phyloP scores from a whole-genome alignment of 805 yeast species.

The Naumovozyma baii region DNA sequence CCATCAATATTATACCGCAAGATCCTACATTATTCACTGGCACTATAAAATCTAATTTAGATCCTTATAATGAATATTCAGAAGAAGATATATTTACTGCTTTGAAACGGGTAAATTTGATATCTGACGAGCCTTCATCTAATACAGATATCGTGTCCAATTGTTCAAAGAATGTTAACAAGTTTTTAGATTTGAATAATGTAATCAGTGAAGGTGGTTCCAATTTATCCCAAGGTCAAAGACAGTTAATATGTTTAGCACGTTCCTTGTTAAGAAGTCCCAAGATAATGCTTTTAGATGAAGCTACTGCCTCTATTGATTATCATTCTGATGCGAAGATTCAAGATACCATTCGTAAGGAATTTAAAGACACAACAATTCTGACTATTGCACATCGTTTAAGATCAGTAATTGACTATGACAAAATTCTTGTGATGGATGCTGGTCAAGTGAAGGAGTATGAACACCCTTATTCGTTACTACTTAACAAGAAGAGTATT shows the following conservation, averaged over 20 bases:
- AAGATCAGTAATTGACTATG: conserved; percentile 69
- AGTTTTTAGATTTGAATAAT: conserved; percentile 50
- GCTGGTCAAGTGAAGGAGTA: conserved; percentile 61
- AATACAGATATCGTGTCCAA: conserved; percentile 5
- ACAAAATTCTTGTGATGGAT: conserved; percentile 67
- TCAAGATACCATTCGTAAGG: conserved; percentile 64
- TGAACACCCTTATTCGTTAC: conserved; percentile 53
- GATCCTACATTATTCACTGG: conserved; percentile 73
- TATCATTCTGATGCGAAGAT: conserved; percentile 67
- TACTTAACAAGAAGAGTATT: conserved; percentile 37
- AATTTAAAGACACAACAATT: conserved; percentile 56
- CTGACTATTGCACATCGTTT: conserved; percentile 75
- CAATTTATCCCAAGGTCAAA: conserved; percentile 71
- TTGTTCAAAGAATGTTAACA: conserved; percentile 18
- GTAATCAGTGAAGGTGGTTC: conserved; percentile 60
- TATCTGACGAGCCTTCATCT: conserved; percentile 33
- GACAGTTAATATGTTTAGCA: conserved; percentile 68
- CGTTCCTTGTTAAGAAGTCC: conserved; percentile 57
- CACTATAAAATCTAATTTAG: conserved; percentile 59
- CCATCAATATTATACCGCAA: conserved; percentile 71
- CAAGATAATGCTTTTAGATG: conserved; percentile 62
- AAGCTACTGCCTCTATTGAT: conserved; percentile 76
- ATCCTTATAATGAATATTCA: conserved; percentile 50
- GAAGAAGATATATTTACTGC: conserved; percentile 61
- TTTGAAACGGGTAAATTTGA: conserved; percentile 56